phyloP scores from a whole-genome alignment of 2,329 filamentous ascomycete species.

The Keithomyces neogunnii region DNA sequence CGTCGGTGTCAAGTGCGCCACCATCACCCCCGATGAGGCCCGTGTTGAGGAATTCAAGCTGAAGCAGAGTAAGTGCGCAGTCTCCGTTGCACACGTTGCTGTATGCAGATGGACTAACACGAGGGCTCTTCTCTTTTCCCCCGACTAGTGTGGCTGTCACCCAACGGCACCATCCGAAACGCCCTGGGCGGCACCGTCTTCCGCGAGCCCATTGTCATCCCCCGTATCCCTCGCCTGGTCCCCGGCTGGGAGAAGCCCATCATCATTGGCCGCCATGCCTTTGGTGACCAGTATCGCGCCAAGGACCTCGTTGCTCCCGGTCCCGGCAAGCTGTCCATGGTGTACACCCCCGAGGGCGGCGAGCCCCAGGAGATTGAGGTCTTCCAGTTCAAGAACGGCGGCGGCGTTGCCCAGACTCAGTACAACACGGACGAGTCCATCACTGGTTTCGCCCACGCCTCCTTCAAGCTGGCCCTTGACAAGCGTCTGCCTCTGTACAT shows the following conservation, averaged over 20 bases:
- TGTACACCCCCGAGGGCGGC: slow-evolving; percentile 81
- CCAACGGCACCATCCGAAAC: slow-evolving; percentile 82
- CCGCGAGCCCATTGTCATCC: slow-evolving; percentile 97
- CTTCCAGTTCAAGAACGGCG: slow-evolving; percentile 77
- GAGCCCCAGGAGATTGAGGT: slow-evolving; percentile 82
- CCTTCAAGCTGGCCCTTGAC: slow-evolving; percentile 87
- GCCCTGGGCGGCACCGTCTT: slow-evolving; percentile 88
- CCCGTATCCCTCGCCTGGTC: slow-evolving; percentile 83
- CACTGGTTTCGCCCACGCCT: slow-evolving; percentile 86
- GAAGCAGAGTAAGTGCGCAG: slow-evolving; percentile 71
- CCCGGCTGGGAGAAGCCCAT: slow-evolving; percentile 99
- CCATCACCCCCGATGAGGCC: slow-evolving; percentile 95
- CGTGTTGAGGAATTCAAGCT: slow-evolving; percentile 97
- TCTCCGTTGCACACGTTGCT: neutral
- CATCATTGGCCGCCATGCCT: slow-evolving; percentile 96
- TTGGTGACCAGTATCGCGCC: slow-evolving; percentile 96
- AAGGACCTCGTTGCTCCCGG: slow-evolving; percentile 81
- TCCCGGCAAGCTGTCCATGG: slow-evolving; percentile 85
- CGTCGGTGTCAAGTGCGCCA: slow-evolving; percentile 98
- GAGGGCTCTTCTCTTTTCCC: slow-evolving; percentile 21
- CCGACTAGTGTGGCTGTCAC: slow-evolving; percentile 86
- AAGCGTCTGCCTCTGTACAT: slow-evolving; percentile 94
- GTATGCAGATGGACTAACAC: neutral
- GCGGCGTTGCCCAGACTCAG: slow-evolving; percentile 86
- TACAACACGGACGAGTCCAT: slow-evolving; percentile 99